Evolutionary conservation across 768 basidiomycete species (phyloP).

Genomic region (Leucosporidium creatinivorum): DNA sequence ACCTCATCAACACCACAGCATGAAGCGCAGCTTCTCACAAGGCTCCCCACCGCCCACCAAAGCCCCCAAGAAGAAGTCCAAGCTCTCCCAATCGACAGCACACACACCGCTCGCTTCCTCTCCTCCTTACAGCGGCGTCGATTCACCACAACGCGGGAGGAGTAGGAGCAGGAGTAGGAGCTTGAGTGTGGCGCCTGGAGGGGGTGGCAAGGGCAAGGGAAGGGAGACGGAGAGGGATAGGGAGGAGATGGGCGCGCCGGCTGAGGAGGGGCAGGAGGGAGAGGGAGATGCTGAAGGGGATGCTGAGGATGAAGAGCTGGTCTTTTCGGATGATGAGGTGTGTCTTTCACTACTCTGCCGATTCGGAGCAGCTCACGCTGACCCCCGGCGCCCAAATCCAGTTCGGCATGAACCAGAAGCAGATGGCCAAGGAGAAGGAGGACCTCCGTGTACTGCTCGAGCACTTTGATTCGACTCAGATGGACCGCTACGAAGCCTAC

Average conservation of each 20-base stretch:
- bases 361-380: not conserved
- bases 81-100: too few relatives aligned
- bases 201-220: not conserved
- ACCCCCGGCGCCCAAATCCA: not conserved
- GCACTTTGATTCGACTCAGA: constrained; percentile 72
- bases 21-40: too few relatives aligned
- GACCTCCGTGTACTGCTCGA: constrained; percentile 70
- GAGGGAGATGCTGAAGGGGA: constrained; percentile 12
- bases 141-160: not conserved
- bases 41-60: too few relatives aligned
- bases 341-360: not conserved
- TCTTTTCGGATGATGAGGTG: constrained; percentile 30
- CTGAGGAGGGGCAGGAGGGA: not conserved
- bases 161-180: constrained; percentile 3
- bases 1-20: too few relatives aligned
- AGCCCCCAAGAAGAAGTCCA: too few relatives aligned
- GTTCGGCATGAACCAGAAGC: constrained; percentile 29
- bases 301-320: constrained; percentile 26
- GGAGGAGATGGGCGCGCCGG: not conserved
- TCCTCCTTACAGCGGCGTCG: not conserved
- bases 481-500: constrained; percentile 83
- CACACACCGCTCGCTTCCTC: constrained; percentile 5
- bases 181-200: not conserved
- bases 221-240: not conserved
- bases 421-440: constrained; percentile 17